Evolutionary conservation across 208 protist genomes (phyloP).

Genomic region (Borovskyia barvae): DNA sequence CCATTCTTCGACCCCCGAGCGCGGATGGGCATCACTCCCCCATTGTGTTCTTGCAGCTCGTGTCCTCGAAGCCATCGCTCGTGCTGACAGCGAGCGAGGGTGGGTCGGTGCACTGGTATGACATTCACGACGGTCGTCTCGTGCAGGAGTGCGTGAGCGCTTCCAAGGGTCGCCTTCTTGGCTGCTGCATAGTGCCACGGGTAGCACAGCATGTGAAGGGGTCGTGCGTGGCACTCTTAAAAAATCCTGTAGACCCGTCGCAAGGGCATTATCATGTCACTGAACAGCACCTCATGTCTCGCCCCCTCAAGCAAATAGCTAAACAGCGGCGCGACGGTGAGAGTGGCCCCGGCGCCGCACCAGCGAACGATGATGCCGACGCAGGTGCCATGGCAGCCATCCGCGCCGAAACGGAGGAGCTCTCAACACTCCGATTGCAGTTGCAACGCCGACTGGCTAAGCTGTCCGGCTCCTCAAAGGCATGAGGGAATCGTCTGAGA

Average conservation of each 20-base stretch:
- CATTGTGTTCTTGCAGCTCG: constrained; percentile 54
- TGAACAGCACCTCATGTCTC: constrained; percentile 2
- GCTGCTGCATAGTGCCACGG: constrained; percentile 32
- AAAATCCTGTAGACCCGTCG: constrained; percentile 55
- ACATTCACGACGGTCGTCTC: constrained; percentile 26
- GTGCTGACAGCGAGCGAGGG: constrained; percentile 49
- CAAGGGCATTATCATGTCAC: constrained; percentile 20
- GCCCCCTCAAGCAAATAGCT: not conserved
- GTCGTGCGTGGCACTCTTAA: constrained; percentile 33
- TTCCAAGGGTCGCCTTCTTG: constrained; percentile 36
- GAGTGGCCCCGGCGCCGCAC: no score
- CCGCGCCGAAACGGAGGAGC: constrained; percentile 29
- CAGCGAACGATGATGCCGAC: not conserved
- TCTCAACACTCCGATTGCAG: constrained; percentile 24
- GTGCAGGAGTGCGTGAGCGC: constrained; percentile 41
- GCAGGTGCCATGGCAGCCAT: constrained; percentile 5
- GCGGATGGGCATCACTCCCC: constrained; percentile 48
- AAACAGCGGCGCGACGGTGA: constrained; percentile 1
- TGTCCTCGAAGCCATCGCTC: constrained; percentile 17
- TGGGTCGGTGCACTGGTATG: constrained; percentile 62
- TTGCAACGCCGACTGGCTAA: constrained; percentile 11
- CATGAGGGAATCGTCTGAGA: not conserved
- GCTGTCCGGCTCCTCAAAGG: no score
- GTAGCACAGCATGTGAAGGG: constrained; percentile 12
- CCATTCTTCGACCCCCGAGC: constrained; percentile 41